Base-by-base conservation (phyloP, 768 basidiomycete species). In the Amanita exitialis region DNA sequence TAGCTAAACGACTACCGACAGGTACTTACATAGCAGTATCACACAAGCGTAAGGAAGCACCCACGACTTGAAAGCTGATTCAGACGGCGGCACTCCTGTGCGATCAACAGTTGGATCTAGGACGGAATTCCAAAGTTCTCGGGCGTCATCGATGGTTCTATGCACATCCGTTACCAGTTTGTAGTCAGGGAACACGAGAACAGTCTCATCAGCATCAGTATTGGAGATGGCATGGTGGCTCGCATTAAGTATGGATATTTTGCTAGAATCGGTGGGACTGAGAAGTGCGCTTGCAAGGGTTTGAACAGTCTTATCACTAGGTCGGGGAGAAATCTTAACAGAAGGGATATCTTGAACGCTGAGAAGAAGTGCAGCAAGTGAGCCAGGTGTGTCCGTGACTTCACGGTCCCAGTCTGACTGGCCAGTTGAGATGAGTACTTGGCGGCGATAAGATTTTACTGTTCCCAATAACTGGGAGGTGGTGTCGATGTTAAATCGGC, bases 121-220 rank as follows among this genome's bases (percentile, higher is more conserved):
- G 1, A 79, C 75, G 23, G 70, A 67, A 28, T 75, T 67, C 79
- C 83, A 91, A 18, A 96, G 68, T 27, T 74, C 73, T 52, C 79
- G 70, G 5, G 92, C 93, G 21, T 87, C 88, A 1, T 75, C 70
- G 12, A 62, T 51, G 0, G 83, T 76, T 30, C 80, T 72, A 20
- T 78, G 77, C 12, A 97, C 81, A 47, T 84, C 83, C 2, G 80
- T 75, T 25, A 94, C 76, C 42, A 92, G 74, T 57, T 82, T 91
- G 71, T 83, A 98, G 66, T 99, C 95, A 5, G 95, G 95, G 58
- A 99, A 80, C 1, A 97, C 78, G 38, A 99, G 73, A 15, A 94
- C 87, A 0, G 87, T 86, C 57, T 94, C 85, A 47, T 73, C 69
- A 44, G 78, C 71, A 32, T 75, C 62, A 51, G 82, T 73, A 47